These are phyloP conservation scores for Populus hybrid DNA, from an alignment of 441 rosid species.

Conservation along the genomic window DNA sequence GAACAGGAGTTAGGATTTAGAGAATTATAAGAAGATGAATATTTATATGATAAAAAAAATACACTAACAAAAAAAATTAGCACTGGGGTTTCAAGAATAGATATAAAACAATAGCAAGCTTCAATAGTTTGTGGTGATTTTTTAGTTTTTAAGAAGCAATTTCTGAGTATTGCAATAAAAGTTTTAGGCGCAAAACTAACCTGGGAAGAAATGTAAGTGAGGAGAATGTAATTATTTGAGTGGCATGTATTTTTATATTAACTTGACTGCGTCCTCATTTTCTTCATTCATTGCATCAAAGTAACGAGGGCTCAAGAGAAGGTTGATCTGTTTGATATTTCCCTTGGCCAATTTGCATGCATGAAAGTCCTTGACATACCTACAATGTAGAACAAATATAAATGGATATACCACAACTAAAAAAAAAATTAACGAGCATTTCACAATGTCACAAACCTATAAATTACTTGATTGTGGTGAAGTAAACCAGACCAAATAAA, in stretches of 20 bases:
- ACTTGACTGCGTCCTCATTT: slow-evolving; percentile 31
- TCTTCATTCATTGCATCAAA: slow-evolving; percentile 56
- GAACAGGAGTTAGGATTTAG: neutral
- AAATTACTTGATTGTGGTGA: neutral
- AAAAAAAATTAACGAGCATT: neutral
- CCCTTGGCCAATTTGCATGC: slow-evolving; percentile 66
- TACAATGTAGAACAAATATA: slow-evolving; percentile 11
- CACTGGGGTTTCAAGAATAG: neutral
- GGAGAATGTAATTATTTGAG: slow-evolving; percentile 58
- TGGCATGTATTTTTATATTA: slow-evolving; percentile 40
- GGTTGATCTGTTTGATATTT: slow-evolving; percentile 42
- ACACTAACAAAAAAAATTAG: neutral
- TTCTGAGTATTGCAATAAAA: neutral
- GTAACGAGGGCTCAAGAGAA: slow-evolving; percentile 52
- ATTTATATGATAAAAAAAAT: too few species aligned
- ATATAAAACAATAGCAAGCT: neutral
- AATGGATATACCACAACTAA: neutral
- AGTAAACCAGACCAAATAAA: neutral
- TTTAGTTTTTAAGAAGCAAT: neutral
- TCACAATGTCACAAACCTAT: neutral
- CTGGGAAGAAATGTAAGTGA: slow-evolving; percentile 71
- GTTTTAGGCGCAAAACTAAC: slow-evolving; percentile 27
- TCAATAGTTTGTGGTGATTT: neutral
- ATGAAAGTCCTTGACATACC: slow-evolving; percentile 68
- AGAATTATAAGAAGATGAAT: neutral